Evolutionary conservation across 2,329 filamentous ascomycete genomes (phyloP), one percentile per base, ranked within the genome.

Genomic region (Alternaria sp.): DNA sequence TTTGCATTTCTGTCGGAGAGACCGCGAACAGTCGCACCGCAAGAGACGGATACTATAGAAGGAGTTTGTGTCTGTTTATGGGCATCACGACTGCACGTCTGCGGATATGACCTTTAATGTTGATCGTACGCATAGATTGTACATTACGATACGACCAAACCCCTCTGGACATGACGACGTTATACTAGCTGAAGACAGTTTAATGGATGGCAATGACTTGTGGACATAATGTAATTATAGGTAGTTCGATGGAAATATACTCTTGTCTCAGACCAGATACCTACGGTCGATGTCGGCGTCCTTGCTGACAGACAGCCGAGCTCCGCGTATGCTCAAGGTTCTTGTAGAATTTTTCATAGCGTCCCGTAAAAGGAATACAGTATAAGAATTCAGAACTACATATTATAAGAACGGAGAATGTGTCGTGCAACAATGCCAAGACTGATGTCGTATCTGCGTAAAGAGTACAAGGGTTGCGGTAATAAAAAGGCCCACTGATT

Each of bases 101-200:
- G 21, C 17, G 13, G 14, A 11, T 36, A 48, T 24, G 14, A 3
- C 40, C 8, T 44, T 11, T 10, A 14, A 17, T 44, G 8, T 29
- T 29, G 21, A 36, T 48, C 44, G 29, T 48, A 34, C 13, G 21
- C 31, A 26, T 48, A 36, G 44, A 48, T 31, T 48, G 31, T 48
- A 36, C 21, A 36, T 36, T 48, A 48, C 44, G 44, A 48, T 36
- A 10, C 21, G 31, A 48, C 10, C 5, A 33, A 48, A 5, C 44
- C 44, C 21, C 29, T 48, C 31, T 36, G 29, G 21, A 1, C 10
- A 48, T 48, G 13, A 36, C 13, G 13, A 21, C 31, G 44, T 11
- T 48, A 4, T 11, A 31, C 24, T 24, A 46, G 44, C 31, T 23
- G 23, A 24, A 36, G 21, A 48, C 4, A 36, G 44, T 11, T 26